phyloP scores from a whole-genome alignment of 2,329 filamentous ascomycete genomes.

The Fusarium citri region DNA sequence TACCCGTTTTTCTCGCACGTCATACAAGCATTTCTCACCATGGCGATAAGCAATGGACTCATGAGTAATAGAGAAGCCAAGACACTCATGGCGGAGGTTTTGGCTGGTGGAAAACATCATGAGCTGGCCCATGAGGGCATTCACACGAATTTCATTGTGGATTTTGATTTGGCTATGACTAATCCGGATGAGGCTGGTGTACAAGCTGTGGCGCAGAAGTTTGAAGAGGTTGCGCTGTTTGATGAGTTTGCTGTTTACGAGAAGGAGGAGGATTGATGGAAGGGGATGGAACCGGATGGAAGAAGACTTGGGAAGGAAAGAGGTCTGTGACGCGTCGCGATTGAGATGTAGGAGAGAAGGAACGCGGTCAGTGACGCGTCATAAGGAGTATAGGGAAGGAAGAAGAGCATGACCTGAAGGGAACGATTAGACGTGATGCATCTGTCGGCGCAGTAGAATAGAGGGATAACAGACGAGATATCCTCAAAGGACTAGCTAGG shows the following conservation, averaged over 20 bases:
- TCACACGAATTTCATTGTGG: conserved; percentile 5
- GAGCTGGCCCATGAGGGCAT: background rate
- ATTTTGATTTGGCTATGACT: background rate
- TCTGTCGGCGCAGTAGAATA: background rate
- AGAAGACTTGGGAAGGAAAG: background rate
- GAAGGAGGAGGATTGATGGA: background rate
- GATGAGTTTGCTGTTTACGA: conserved; percentile 18
- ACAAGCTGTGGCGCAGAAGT: conserved; percentile 4
- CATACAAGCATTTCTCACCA: background rate
- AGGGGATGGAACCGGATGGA: background rate
- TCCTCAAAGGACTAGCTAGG: too few species aligned
- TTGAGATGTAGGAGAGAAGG: too few species aligned
- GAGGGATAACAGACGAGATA: too few species aligned
- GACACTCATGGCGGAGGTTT: background rate
- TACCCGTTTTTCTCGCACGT: background rate
- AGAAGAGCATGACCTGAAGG: rapidly evolving
- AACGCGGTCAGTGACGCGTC: too few species aligned
- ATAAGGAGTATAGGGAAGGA: background rate
- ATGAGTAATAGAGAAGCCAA: background rate
- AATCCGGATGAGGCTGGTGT: background rate
- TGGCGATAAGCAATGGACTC: conserved; percentile 7
- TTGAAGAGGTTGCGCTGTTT: conserved; percentile 17
- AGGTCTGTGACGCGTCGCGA: too few species aligned
- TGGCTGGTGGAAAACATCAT: background rate
- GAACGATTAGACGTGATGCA: background rate